phyloP scores from a whole-genome alignment of 768 basidiomycete species.

The Boletus rubropictus region DNA sequence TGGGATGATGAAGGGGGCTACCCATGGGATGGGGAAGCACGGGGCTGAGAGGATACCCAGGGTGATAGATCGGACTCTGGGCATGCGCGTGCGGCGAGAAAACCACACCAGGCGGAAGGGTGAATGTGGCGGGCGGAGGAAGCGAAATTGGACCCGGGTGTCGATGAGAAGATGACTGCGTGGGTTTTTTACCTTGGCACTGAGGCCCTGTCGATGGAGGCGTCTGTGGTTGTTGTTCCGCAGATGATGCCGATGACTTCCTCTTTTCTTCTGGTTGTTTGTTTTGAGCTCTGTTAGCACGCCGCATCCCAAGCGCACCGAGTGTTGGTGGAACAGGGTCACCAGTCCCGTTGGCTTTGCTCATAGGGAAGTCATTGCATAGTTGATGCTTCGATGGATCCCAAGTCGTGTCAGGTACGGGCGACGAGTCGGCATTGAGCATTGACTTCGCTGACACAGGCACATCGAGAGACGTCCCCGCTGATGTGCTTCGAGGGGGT shows the following conservation, averaged over 20 bases:
- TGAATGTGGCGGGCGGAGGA: slow-evolving; percentile 51
- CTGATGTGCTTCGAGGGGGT: slow-evolving; percentile 5
- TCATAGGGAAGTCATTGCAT: slow-evolving; percentile 7
- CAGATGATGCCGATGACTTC: slow-evolving; percentile 3
- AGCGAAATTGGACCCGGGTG: slow-evolving; percentile 69
- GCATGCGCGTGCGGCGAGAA: slow-evolving; percentile 33
- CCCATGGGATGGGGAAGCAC: slow-evolving; percentile 24
- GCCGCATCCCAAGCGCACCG: slow-evolving; percentile 28
- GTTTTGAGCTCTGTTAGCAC: slow-evolving; percentile 22
- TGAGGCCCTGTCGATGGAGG: slow-evolving; percentile 11
- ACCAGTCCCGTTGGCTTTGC: slow-evolving; percentile 15
- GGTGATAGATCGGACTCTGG: slow-evolving; percentile 38
- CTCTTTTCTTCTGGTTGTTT: slow-evolving; percentile 24
- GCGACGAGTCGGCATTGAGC: slow-evolving; percentile 5
- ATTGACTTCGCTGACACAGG: slow-evolving; percentile 15
- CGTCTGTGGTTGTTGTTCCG: slow-evolving; percentile 16
- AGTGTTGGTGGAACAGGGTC: slow-evolving; percentile 20
- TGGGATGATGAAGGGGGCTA: slow-evolving; percentile 37
- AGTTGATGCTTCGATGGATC: slow-evolving; percentile 11
- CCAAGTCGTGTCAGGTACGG: slow-evolving; percentile 12
- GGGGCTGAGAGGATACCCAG: slow-evolving; percentile 29
- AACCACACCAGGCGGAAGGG: slow-evolving; percentile 35
- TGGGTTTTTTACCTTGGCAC: slow-evolving; percentile 11
- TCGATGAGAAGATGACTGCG: slow-evolving; percentile 35
- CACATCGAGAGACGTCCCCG: slow-evolving; percentile 3